Conservation (phyloP, 495 filamentous ascomycete species). For the Amorphotheca resinae region DNA sequence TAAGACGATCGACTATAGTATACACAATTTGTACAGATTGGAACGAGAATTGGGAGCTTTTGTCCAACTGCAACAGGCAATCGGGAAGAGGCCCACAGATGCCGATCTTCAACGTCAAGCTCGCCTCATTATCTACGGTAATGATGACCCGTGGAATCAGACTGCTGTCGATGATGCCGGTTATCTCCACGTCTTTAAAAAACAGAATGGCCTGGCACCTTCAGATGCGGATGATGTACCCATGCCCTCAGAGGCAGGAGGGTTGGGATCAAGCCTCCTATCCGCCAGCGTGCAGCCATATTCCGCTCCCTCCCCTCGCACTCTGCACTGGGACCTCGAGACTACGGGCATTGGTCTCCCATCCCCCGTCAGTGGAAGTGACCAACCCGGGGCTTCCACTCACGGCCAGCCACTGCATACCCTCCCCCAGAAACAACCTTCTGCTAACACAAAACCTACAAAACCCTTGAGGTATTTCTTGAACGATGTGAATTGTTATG, state of each 20-base stretch:
- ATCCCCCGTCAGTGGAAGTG: slow-evolving; percentile 1
- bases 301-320: neutral
- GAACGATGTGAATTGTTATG: slow-evolving; percentile 43
- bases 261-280: neutral
- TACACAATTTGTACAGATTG: slow-evolving; percentile 42
- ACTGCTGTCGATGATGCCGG: slow-evolving; percentile 54
- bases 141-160: slow-evolving; percentile 59
- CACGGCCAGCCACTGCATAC: slow-evolving; percentile 9
- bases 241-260: slow-evolving; percentile 8
- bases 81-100: slow-evolving; percentile 45
- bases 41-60: slow-evolving; percentile 46
- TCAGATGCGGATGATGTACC: slow-evolving; percentile 4
- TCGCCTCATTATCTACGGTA: slow-evolving; percentile 51
- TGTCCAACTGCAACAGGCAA: slow-evolving; percentile 33
- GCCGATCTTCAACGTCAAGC: slow-evolving; percentile 49
- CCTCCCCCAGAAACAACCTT: slow-evolving; percentile 14
- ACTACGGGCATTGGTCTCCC: slow-evolving; percentile 4
- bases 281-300: neutral
- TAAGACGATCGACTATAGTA: slow-evolving; percentile 37
- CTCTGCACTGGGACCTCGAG: slow-evolving; percentile 16
- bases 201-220: slow-evolving; percentile 16
- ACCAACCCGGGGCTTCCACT: neutral
- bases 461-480: slow-evolving; percentile 28
- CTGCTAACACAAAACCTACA: slow-evolving; percentile 15
- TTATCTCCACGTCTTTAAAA: slow-evolving; percentile 40